Base-by-base conservation (phyloP, 352 stramenopile species). In the Aphanomyces astaci region DNA sequence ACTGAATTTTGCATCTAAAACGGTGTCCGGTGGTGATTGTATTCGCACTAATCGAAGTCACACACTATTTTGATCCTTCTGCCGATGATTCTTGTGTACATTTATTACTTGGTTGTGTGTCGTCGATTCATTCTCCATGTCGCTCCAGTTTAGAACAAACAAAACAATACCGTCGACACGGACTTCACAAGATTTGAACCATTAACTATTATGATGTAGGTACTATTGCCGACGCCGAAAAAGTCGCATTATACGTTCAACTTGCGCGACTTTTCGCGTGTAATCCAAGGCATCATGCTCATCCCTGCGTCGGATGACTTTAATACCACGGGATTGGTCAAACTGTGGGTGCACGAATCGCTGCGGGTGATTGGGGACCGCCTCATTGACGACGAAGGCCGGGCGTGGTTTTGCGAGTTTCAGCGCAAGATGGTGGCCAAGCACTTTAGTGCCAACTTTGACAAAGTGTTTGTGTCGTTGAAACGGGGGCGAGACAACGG, bases 181-280 rank as follows among this genome's bases (percentile, higher is more conserved):
- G n/a, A n/a, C n/a, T n/a, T n/a, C n/a, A n/a, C n/a, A n/a, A n/a
- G n/a, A n/a, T n/a, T n/a, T n/a, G n/a, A n/a, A n/a, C n/a, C n/a
- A n/a, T n/a, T n/a, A n/a, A n/a, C n/a, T n/a, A n/a, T n/a, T n/a
- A n/a, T n/a, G n/a, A n/a, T n/a, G 10, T 56, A 66, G 64, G 72
- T 80, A 27, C 75, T 98, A 31, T 79, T 98, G 2, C 92, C 94
- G 28, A 98, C 94, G 13, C 94, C 94, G 0, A 90, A 92, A 28
- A 98, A 98, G 77, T 96, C 86, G 17, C 94, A 98, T 76, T 98
- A 98, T 76, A 98, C 93, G 17, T 98, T 98, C 75, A 98, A 98
- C 53, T 68, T 98, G 56, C 84, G 94, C 4, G 94, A 98, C 71
- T 98, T 98, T 63, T 90, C 85, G 33, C 78, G 92, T 49, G 91